These are phyloP conservation scores for Trypanosoma rangeli DNA, from an alignment of 208 protist species.

Conservation along the genomic window DNA sequence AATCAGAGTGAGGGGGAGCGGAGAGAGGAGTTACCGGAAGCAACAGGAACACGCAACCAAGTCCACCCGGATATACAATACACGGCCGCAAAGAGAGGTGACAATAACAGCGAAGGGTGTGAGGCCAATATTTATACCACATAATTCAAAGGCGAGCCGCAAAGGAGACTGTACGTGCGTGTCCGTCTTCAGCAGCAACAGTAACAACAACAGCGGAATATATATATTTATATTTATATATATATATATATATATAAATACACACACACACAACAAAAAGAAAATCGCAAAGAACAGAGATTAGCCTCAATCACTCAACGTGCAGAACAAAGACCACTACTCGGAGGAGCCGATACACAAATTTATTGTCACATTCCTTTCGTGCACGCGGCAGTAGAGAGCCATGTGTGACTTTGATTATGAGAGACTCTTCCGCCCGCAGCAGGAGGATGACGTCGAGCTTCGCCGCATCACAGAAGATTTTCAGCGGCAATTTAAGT, in stretches of 20 bases:
- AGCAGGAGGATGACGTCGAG: slow-evolving; percentile 5
- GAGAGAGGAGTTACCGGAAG: neutral
- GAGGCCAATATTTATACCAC: too few relatives aligned
- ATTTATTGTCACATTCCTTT: neutral
- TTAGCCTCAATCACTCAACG: too few relatives aligned
- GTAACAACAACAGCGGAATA: neutral
- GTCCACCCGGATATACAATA: neutral
- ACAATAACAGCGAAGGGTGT: too few relatives aligned
- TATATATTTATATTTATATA: neutral
- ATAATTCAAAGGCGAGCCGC: too few relatives aligned
- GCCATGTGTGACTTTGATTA: slow-evolving; percentile 25
- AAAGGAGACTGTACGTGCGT: too few relatives aligned
- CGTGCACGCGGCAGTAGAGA: neutral
- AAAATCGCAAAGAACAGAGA: too few relatives aligned
- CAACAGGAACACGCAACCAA: too few relatives aligned
- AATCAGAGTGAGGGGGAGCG: neutral
- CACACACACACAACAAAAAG: too few relatives aligned
- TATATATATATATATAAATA: slow-evolving; percentile 3
- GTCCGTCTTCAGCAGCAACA: too few relatives aligned
- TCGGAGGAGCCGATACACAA: too few relatives aligned
- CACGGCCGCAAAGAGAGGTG: too few relatives aligned
- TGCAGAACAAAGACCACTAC: too few relatives aligned
- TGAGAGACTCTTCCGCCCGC: slow-evolving; percentile 10
- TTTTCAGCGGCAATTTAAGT: slow-evolving; percentile 14
- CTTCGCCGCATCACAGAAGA: slow-evolving; percentile 10